Evolutionary conservation across 176 grass and related monocot species (phyloP).

Genomic region (Avena insularis): DNA sequence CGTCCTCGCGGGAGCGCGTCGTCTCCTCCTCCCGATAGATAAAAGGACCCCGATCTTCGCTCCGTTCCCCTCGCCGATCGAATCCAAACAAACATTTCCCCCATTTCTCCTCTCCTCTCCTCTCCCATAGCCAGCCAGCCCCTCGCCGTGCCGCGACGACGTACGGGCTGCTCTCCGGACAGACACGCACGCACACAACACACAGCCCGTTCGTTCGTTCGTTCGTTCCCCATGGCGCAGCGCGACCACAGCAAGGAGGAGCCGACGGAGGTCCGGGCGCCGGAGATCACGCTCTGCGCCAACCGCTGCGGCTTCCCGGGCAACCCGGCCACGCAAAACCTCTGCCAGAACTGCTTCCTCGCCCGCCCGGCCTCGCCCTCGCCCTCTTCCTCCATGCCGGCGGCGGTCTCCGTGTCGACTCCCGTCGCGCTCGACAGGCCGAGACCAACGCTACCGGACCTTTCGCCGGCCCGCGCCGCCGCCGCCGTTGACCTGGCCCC

Average conservation of each 20-base stretch:
- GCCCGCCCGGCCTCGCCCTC: slow-evolving; percentile 5
- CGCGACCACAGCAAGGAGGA: slow-evolving; percentile 81
- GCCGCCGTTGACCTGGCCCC: neutral
- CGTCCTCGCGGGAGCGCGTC: slow-evolving; percentile 43
- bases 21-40: slow-evolving; percentile 28
- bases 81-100: neutral
- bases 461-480: neutral
- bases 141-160: neutral
- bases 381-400: neutral
- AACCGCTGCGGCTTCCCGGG: slow-evolving; percentile 88
- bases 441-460: neutral
- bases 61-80: slow-evolving; percentile 27
- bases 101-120: neutral
- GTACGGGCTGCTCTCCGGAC: neutral
- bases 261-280: slow-evolving; percentile 73
- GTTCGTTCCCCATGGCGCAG: slow-evolving; percentile 66
- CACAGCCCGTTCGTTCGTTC: neutral
- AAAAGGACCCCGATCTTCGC: slow-evolving; percentile 19
- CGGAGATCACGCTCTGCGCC: slow-evolving; percentile 81
- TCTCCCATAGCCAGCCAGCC: neutral
- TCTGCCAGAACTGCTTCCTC: slow-evolving; percentile 73
- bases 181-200: neutral
- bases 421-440: slow-evolving; percentile 4
- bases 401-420: neutral
- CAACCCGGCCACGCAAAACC: slow-evolving; percentile 76